Percentiles rank a stretch among this genome's conserved stretches.
Conservation (phyloP, 2,329 filamentous ascomycete genomes). For the Apiospora kogelbergensis region DNA sequence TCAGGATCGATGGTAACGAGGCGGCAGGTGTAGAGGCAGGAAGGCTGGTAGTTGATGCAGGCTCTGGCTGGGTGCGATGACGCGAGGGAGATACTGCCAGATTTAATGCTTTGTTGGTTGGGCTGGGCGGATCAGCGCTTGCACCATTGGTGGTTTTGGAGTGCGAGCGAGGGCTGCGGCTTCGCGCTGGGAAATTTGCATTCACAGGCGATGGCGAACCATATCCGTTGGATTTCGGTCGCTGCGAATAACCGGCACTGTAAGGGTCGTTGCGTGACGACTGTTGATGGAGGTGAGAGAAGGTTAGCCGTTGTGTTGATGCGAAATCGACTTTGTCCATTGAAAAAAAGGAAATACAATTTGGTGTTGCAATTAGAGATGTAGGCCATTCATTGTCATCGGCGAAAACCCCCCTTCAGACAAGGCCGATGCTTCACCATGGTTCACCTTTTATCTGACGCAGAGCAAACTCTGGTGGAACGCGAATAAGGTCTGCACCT, state of each 20-base stretch:
- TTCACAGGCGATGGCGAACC: constrained; percentile 30
- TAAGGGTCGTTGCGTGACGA: constrained; percentile 45
- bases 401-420: background rate
- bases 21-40: constrained; percentile 27
- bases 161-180: constrained; percentile 32
- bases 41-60: constrained; percentile 22
- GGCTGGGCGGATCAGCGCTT: constrained; percentile 23
- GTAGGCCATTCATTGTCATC: background rate
- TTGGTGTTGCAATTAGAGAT: constrained; percentile 7
- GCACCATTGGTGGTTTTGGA: constrained; percentile 30
- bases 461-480: constrained; percentile 12
- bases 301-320: constrained; percentile 14
- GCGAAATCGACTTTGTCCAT: background rate
- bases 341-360: constrained; percentile 9
- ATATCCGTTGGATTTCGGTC: constrained; percentile 33
- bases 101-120: constrained; percentile 30
- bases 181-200: constrained; percentile 28
- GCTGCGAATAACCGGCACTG: constrained; percentile 38
- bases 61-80: constrained; percentile 18
- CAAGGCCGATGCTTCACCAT: constrained; percentile 11
- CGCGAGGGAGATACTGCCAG: constrained; percentile 31
- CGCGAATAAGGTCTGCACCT: constrained; percentile 6
- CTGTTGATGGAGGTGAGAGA: constrained; percentile 35
- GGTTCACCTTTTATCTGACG: constrained; percentile 12
- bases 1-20: constrained; percentile 32